These are phyloP conservation scores for Melastoma malabathricum DNA, from an alignment of 345 rosid species.

Conservation along the genomic window DNA sequence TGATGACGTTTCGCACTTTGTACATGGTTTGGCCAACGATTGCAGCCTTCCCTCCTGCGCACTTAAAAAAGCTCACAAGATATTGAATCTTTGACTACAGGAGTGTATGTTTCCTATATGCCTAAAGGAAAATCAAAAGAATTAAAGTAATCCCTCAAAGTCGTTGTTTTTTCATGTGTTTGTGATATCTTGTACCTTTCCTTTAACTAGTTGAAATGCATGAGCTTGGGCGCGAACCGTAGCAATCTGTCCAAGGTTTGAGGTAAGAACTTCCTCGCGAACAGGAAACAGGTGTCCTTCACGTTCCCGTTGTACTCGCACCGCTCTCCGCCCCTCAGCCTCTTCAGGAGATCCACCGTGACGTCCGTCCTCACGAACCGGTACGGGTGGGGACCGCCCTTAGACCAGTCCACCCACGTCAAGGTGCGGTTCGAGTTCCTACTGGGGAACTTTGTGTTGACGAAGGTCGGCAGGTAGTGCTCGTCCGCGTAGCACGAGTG, in stretches of 20 bases:
- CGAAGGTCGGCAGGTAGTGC: constrained; percentile 32
- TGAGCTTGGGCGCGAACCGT: constrained; percentile 36
- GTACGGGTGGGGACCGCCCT: constrained; percentile 31
- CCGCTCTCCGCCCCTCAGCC: constrained; percentile 33
- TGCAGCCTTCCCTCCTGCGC: too few relatives aligned
- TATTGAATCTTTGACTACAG: too few relatives aligned
- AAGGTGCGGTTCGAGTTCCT: constrained; percentile 24
- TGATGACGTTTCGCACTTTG: too few relatives aligned
- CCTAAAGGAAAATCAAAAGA: too few relatives aligned
- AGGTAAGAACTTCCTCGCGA: constrained; percentile 79
- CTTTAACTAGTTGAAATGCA: constrained; percentile 21
- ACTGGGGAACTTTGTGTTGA: constrained; percentile 10
- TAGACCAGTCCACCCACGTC: constrained; percentile 40
- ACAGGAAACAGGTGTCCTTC: constrained; percentile 54
- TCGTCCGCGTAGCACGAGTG: constrained; percentile 29
- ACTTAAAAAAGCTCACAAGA: too few relatives aligned
- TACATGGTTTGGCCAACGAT: too few relatives aligned
- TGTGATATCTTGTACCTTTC: not conserved
- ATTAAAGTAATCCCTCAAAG: too few relatives aligned
- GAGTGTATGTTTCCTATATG: too few relatives aligned
- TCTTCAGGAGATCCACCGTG: constrained; percentile 28
- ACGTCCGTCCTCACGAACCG: constrained; percentile 18
- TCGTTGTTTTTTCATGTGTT: not conserved
- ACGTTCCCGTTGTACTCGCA: constrained; percentile 48
- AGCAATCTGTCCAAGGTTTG: constrained; percentile 48